Base-by-base conservation (phyloP, 192 early-diverging fungal genomes). In the Cetraspora pellucida region DNA sequence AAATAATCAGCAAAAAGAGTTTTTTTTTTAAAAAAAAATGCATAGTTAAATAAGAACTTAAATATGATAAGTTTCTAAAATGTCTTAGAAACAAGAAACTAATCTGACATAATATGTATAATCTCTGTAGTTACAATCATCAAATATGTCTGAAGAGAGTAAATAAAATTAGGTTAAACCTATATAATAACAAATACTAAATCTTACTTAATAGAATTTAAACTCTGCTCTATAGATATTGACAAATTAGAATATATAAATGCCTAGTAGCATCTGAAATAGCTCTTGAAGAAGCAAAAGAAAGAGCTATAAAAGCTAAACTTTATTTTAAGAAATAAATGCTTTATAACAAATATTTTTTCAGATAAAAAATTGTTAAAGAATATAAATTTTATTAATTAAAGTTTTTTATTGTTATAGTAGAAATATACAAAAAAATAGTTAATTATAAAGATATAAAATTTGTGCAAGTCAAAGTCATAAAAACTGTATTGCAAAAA, bases 81-180 rank as follows among this genome's bases (percentile, higher is more conserved):
- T 72, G 70, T 49, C n/a, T n/a, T n/a, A n/a, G n/a, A n/a, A n/a
- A n/a, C n/a, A n/a, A n/a, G n/a, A n/a, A n/a, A n/a, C n/a, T 70
- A 7, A 70, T 46, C 46, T 7, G 68, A 21, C 68, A 70, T 70
- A 46, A 70, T 49, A 70, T 70, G 68, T 70, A 70, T 70, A 46
- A 46, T 1, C 68, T 70, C 46, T 46, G 68, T 1, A 70, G 68
- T 49, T 70, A 70, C 17, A 19, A 70, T 70, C 68, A 70, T 46
- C 17, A 70, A 70, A 69, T 69, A 19, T 69, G 47, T 50, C 47
- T 69, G 23, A 45, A 69, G 47, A 37, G 67, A n/a, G 67, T 69
- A 47, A 69, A 70, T 49, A 70, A 70, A 70, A 70, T 70, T 25
- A 46, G 68, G 45, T 46, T 70, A 70, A 70, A 70, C 49, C 68